Conservation (phyloP, 306 rosid genomes). For the Pyrus betulifolia region DNA sequence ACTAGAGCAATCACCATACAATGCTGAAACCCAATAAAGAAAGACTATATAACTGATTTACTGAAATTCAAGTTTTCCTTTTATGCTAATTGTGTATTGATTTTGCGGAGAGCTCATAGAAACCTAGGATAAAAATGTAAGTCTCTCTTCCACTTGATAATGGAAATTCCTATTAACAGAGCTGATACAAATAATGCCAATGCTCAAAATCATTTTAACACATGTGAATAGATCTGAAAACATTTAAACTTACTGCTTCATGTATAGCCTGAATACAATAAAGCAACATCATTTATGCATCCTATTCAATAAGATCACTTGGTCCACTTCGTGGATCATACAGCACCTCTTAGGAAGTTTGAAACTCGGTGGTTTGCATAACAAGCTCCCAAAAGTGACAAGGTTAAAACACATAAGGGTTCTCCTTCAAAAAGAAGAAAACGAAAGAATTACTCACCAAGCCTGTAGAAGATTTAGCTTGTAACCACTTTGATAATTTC, state of each 20-base stretch:
- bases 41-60: background rate
- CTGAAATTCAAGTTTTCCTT: no score
- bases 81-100: background rate
- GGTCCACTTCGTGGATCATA: background rate
- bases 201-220: background rate
- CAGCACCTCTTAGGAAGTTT: background rate
- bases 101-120: background rate
- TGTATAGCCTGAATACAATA: background rate
- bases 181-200: background rate
- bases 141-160: background rate
- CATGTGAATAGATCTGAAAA: background rate
- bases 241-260: background rate
- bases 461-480: constrained; percentile 65
- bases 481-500: constrained; percentile 90
- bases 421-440: background rate
- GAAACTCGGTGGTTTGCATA: background rate
- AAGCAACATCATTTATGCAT: background rate
- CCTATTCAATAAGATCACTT: background rate
- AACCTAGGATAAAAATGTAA: background rate
- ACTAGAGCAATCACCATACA: background rate
- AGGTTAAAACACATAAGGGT: no score
- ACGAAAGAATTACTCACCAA: constrained; percentile 42
- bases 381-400: background rate
- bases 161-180: background rate
- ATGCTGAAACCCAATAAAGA: background rate